Percentiles rank a stretch among this genome's conserved stretches.
These are phyloP conservation scores for Alternaria hordeiaustralica DNA, from an alignment of 2,329 filamentous ascomycete species.

Conservation along the genomic window DNA sequence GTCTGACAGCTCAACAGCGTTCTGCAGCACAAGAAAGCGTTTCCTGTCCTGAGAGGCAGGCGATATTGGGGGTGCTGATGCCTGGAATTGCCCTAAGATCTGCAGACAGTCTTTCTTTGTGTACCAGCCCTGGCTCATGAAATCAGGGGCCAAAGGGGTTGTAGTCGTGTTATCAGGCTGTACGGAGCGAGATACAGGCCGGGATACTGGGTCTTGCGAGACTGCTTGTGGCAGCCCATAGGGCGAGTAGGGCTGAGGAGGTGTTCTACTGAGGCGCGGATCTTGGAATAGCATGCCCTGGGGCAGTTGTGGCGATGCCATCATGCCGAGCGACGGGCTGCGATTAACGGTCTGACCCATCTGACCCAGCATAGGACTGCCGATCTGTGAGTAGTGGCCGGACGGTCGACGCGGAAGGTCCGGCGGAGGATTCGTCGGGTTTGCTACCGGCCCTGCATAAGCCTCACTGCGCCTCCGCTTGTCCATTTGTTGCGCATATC, in stretches of 20 bases:
- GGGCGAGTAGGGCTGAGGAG: slow-evolving; percentile 8
- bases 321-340: slow-evolving; percentile 6
- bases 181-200: not conserved
- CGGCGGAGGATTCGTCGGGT: not conserved
- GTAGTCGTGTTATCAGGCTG: not conserved
- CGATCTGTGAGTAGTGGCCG: slow-evolving; percentile 3
- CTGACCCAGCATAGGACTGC: slow-evolving; percentile 5
- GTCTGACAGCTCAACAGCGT: slow-evolving; percentile 37
- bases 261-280: not conserved
- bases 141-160: not conserved
- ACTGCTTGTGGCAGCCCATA: not conserved
- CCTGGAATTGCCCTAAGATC: slow-evolving; percentile 11
- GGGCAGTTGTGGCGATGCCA: slow-evolving; percentile 11
- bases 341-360: not conserved
- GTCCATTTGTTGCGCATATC: not conserved
- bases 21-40: slow-evolving; percentile 42
- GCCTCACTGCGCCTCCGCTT: not conserved
- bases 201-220: not conserved
- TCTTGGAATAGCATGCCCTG: slow-evolving; percentile 2
- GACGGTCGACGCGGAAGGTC: slow-evolving; percentile 3
- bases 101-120: slow-evolving; percentile 15
- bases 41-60: slow-evolving; percentile 7
- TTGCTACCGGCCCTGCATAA: not conserved
- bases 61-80: not conserved
- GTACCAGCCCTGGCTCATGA: slow-evolving; percentile 15